A percentile compares a stretch with the other conserved stretches of the same genome.
These are phyloP conservation scores for Aureobasidium sp. DNA, from an alignment of 2,329 filamentous ascomycete species.

Conservation along the genomic window DNA sequence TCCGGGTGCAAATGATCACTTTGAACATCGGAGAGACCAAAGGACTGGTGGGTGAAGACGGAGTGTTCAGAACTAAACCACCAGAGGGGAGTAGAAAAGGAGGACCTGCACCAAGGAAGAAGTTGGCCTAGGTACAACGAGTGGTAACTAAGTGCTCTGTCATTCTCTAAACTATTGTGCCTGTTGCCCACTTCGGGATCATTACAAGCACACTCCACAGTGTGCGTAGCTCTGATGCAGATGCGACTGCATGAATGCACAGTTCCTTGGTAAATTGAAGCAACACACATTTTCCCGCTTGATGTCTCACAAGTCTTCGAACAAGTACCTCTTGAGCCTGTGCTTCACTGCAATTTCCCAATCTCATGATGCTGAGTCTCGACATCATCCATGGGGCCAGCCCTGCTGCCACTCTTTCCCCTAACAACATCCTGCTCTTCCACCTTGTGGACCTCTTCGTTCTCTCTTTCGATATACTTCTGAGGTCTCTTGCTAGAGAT, in stretches of 20 bases:
- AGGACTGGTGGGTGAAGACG: not conserved
- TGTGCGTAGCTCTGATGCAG: no score
- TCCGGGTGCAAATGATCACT: not conserved
- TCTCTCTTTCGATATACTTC: slow-evolving; percentile 44
- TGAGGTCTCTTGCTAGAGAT: slow-evolving; percentile 34
- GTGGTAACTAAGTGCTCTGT: no score
- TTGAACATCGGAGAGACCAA: not conserved
- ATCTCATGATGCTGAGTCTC: not conserved
- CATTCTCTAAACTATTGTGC: no score
- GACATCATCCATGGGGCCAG: not conserved
- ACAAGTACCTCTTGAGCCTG: no score
- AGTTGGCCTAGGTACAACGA: not conserved
- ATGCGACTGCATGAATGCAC: no score
- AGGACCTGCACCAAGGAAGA: not conserved
- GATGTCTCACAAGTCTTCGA: no score
- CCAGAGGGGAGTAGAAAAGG: not conserved
- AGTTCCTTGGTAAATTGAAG: no score
- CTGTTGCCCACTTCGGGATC: no score
- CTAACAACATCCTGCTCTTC: not conserved
- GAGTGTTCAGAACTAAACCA: not conserved
- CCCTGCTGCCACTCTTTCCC: not conserved
- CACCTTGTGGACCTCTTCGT: slow-evolving; percentile 24
- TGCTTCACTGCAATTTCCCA: not conserved
- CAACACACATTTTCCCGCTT: no score
- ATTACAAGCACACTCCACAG: no score